These are phyloP conservation scores for Lepiota venenata DNA, from an alignment of 768 basidiomycete genomes.

Conservation along the genomic window DNA sequence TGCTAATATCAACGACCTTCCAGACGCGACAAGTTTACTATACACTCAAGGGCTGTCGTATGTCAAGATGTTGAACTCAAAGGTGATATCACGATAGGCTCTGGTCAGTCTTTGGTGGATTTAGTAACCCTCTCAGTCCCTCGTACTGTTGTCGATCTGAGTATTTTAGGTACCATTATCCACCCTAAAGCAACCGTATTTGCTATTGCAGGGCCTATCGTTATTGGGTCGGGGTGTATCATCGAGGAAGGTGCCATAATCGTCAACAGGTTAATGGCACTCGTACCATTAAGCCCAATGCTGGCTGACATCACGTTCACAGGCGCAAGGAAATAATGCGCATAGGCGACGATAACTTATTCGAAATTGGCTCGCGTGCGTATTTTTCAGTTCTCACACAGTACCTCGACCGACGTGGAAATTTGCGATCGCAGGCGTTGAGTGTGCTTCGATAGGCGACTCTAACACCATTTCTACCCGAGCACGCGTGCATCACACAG, in stretches of 20 bases:
- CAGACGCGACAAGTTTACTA: constrained; percentile 85
- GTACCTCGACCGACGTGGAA: background rate
- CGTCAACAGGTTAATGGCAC: constrained; percentile 65
- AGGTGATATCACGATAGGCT: constrained; percentile 91
- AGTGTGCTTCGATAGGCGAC: constrained; percentile 80
- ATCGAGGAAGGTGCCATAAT: constrained; percentile 91
- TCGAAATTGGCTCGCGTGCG: constrained; percentile 92
- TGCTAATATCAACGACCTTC: constrained; percentile 9
- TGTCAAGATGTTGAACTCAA: constrained; percentile 94
- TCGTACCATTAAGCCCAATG: background rate
- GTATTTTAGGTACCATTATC: constrained; percentile 68
- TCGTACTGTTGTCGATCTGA: background rate
- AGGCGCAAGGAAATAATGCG: constrained; percentile 84
- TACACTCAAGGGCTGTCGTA: constrained; percentile 88
- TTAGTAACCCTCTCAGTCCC: background rate
- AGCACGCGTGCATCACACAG: constrained; percentile 78
- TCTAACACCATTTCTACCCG: constrained; percentile 86
- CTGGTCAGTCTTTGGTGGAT: constrained; percentile 41
- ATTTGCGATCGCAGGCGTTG: constrained; percentile 58
- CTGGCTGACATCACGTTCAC: background rate
- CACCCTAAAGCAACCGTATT: constrained; percentile 95
- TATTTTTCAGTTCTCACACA: constrained; percentile 16
- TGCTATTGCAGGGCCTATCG: constrained; percentile 86
- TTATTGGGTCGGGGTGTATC: constrained; percentile 85
- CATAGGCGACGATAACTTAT: constrained; percentile 91